Evolutionary conservation across 352 stramenopile genomes (phyloP).

Genomic region (Saprolegnia diclina): DNA sequence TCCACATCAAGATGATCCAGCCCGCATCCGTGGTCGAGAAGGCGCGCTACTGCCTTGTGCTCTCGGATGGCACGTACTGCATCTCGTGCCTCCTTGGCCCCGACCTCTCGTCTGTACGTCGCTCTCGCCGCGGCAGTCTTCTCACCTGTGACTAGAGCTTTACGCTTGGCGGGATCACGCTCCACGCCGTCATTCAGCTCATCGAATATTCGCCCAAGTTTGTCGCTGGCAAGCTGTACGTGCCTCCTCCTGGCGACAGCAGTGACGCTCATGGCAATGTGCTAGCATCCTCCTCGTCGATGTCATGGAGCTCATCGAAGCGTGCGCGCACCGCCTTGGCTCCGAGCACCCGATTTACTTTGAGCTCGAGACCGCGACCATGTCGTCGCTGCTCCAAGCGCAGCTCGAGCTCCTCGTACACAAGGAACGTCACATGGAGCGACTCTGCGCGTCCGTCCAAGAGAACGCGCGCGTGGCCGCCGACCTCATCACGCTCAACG

Average conservation of each 20-base stretch:
- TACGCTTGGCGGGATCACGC: neutral
- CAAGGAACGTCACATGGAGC: neutral
- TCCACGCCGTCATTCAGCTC: constrained; percentile 12
- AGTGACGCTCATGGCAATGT: neutral
- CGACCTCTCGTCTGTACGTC: neutral
- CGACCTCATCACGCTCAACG: constrained; percentile 24
- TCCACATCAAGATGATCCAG: constrained; percentile 14
- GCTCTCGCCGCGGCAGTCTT: neutral
- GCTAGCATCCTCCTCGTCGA: constrained; percentile 13
- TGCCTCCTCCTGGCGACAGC: neutral
- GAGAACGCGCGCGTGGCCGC: constrained; percentile 7
- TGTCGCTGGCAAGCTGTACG: constrained; percentile 9
- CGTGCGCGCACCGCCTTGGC: neutral
- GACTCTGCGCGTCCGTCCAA: neutral
- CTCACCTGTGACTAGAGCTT: neutral
- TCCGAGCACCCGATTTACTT: neutral
- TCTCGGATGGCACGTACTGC: constrained; percentile 14
- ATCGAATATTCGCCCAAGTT: constrained; percentile 4
- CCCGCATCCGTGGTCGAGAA: neutral
- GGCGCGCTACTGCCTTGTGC: constrained; percentile 1
- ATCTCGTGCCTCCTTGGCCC: constrained; percentile 11
- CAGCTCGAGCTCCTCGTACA: constrained; percentile 15
- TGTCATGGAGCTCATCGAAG: neutral
- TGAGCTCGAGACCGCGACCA: constrained; percentile 6
- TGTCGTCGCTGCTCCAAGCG: constrained; percentile 10